phyloP scores from a whole-genome alignment of 2,329 filamentous ascomycete genomes.

The Colletotrichum aenigma region DNA sequence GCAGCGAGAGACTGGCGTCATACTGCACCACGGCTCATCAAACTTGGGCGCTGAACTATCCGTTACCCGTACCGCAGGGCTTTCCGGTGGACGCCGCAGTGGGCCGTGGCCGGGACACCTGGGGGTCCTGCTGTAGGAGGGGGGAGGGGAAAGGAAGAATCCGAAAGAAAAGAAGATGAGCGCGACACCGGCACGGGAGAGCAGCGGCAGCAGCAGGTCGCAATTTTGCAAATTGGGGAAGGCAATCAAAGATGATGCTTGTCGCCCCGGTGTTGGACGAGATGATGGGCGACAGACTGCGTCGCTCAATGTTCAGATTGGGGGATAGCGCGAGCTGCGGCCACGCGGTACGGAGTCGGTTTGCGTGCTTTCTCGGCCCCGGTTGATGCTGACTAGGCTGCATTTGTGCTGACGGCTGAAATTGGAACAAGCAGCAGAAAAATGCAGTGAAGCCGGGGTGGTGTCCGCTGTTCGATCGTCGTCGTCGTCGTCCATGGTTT shows the following conservation, averaged over 20 bases:
- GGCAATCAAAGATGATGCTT: conserved; percentile 6
- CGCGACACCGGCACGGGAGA: neutral
- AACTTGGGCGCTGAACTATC: neutral
- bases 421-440: neutral
- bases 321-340: neutral
- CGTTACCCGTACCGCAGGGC: neutral
- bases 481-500: neutral
- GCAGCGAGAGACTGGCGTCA: conserved; percentile 3
- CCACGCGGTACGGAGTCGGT: neutral
- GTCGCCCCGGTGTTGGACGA: neutral
- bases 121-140: neutral
- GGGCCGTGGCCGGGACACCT: neutral
- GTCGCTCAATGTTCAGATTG: neutral
- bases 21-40: neutral
- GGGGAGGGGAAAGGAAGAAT: neutral
- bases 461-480: neutral
- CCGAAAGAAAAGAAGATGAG: neutral
- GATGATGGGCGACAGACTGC: neutral
- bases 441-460: neutral
- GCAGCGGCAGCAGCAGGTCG: neutral
- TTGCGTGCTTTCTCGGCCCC: neutral
- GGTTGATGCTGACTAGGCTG: neutral
- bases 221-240: conserved; percentile 6
- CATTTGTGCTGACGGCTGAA: neutral
- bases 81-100: neutral